Base-by-base conservation (phyloP, 2,329 filamentous ascomycete genomes). In the Diaporthe citrichinensis region DNA sequence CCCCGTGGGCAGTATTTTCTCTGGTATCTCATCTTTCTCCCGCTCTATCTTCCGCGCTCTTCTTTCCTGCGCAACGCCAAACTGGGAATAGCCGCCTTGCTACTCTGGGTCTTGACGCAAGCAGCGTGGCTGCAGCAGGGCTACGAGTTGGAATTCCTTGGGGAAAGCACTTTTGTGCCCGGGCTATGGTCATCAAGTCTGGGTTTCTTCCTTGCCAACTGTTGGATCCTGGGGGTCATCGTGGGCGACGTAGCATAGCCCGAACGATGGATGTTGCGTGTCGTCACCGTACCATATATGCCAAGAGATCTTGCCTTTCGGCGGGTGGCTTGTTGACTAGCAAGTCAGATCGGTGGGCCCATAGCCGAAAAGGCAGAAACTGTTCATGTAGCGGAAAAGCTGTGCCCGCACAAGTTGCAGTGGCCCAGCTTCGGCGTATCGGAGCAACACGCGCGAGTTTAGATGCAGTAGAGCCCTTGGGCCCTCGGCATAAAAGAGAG, bases 11-110 rank as follows among this genome's bases (percentile, higher is more conserved):
- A 98, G 95, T 99, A 99, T 84, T 99, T 99, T 84, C 90, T 99
- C 68, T 99, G 97, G 97, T 98, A 99, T 84, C 92, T 98, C 84
- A 91, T 98, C 78, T 94, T 99, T 79, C 87, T 98, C 3, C 97
- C 97, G 0, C 92, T 98, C 68, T 98, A 98, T 82, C 92, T 99
- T 0, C 95, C 96, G 0, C 86, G 86, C 51, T 98, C 96, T 0
- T 93, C 93, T 0, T 88, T 98, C 20, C 85, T 97, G 0, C 84
- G 83, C 6, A 87, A 85, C 3, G 91, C 91, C 0, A 80, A 81
- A 8, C 84, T 93, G 4, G 97, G 97, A 1, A 76, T 94, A 1
- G 79, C 86, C 0, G 94, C 94, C 0, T 86, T 94, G 8, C 79
- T 85, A 1, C 84, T 96, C 6, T 99, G 97, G 97, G 85, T 98